These are phyloP conservation scores for Sporobolomyces roseus DNA, from an alignment of 768 basidiomycete species.

Conservation along the genomic window DNA sequence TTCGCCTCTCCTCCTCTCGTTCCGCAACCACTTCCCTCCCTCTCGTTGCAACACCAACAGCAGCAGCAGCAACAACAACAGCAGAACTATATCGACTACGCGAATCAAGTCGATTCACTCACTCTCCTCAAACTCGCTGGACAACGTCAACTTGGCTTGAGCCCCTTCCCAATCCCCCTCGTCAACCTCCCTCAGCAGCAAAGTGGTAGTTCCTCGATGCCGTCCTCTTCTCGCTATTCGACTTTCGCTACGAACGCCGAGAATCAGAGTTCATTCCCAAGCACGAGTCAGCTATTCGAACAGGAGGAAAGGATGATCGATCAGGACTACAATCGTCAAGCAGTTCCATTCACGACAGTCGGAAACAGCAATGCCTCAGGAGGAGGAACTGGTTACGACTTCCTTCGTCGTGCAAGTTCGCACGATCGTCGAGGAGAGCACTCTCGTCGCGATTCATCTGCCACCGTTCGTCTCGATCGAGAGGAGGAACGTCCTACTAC, in stretches of 20 bases:
- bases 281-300: no score
- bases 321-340: background rate
- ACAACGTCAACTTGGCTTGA: constrained; percentile 7
- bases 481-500: background rate
- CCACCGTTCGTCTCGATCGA: background rate
- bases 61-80: background rate
- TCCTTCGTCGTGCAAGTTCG: background rate
- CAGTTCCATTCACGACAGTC: background rate
- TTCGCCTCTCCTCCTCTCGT: background rate
- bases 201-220: no score
- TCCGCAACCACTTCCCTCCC: background rate
- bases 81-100: background rate
- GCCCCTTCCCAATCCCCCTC: background rate
- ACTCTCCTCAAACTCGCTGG: constrained; percentile 8
- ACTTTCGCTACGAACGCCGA: no score
- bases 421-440: background rate
- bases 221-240: no score
- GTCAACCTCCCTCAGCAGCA: background rate
- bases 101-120: constrained; percentile 2
- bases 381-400: constrained; percentile 4
- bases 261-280: no score
- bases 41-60: background rate
- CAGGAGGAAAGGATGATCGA: background rate
- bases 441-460: background rate
- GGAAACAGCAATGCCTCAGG: background rate